A percentile compares a stretch with the other conserved stretches of the same genome.
Conservation (phyloP, 78 protist genomes). For the Reticulomyxa filosa region DNA sequence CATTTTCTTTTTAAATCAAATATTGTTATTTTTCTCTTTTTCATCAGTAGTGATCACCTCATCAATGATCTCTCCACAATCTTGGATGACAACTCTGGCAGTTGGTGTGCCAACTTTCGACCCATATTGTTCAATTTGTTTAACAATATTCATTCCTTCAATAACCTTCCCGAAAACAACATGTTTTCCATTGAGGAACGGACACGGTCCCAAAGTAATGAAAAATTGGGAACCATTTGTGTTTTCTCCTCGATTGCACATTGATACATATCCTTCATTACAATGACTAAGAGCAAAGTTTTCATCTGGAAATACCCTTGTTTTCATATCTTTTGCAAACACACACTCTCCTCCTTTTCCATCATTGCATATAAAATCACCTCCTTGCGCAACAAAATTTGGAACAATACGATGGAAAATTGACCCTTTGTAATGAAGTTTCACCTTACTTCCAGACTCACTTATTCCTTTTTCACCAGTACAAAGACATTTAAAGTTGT, state of each 20-base stretch:
- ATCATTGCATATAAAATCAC: conserved; percentile 73
- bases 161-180: conserved; percentile 50
- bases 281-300: neutral
- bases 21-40: too few relatives aligned
- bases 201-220: conserved; percentile 34
- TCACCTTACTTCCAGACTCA: conserved; percentile 9
- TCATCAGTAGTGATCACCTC: too few relatives aligned
- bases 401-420: conserved; percentile 32
- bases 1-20: too few relatives aligned
- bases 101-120: conserved; percentile 30
- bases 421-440: conserved; percentile 23
- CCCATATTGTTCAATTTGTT: conserved; percentile 29
- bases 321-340: too few relatives aligned
- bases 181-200: conserved; percentile 37
- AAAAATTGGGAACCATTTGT: conserved; percentile 65
- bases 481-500: conserved; percentile 38
- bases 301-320: conserved; percentile 61
- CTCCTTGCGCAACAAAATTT: conserved; percentile 46
- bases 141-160: conserved; percentile 32
- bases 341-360: conserved; percentile 98
- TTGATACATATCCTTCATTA: conserved; percentile 23
- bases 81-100: conserved; percentile 15
- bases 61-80: conserved; percentile 32
- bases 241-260: conserved; percentile 46
- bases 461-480: conserved; percentile 44